Evolutionary conservation across 2,329 filamentous ascomycete genomes (phyloP).

Genomic region (Aspergillus tubingensis): DNA sequence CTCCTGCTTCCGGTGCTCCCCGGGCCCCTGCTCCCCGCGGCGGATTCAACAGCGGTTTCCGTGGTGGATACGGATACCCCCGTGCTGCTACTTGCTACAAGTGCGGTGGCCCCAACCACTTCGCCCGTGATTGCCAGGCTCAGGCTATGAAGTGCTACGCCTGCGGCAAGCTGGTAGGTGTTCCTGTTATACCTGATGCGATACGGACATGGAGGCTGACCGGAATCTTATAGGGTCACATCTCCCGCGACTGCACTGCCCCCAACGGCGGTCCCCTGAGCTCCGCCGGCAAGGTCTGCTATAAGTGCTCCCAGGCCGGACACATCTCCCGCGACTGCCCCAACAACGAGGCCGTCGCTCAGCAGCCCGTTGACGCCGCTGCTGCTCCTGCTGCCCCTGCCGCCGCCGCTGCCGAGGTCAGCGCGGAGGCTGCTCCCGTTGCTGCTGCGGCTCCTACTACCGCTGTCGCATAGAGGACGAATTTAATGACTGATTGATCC

Average conservation of each 20-base stretch:
- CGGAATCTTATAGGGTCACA: conserved; percentile 63
- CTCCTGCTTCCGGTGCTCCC: conserved; percentile 65
- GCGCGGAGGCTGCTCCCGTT: conserved; percentile 36
- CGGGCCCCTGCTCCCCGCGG: conserved; percentile 69
- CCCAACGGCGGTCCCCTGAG: conserved; percentile 95
- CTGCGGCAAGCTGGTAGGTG: conserved; percentile 75
- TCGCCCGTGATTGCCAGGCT: conserved; percentile 96
- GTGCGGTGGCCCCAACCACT: conserved; percentile 89
- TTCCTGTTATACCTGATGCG: not conserved
- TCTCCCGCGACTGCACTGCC: conserved; percentile 91
- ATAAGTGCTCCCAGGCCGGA: conserved; percentile 91
- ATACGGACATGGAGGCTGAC: not conserved
- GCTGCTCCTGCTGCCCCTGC: conserved; percentile 28
- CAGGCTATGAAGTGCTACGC: conserved; percentile 99
- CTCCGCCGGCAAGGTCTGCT: conserved; percentile 97
- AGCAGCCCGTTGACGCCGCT: conserved; percentile 36
- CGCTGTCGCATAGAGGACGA: conserved; percentile 45
- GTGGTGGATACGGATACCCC: conserved; percentile 68
- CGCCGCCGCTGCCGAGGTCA: conserved; percentile 43
- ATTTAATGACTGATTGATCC: conserved; percentile 18
- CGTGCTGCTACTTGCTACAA: conserved; percentile 69
- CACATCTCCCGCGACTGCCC: conserved; percentile 97
- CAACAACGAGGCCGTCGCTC: conserved; percentile 61
- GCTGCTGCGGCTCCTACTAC: conserved; percentile 45
- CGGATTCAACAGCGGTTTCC: conserved; percentile 61